These are phyloP conservation scores for Nakataea oryzae DNA, from an alignment of 2,329 filamentous ascomycete genomes.

Conservation along the genomic window DNA sequence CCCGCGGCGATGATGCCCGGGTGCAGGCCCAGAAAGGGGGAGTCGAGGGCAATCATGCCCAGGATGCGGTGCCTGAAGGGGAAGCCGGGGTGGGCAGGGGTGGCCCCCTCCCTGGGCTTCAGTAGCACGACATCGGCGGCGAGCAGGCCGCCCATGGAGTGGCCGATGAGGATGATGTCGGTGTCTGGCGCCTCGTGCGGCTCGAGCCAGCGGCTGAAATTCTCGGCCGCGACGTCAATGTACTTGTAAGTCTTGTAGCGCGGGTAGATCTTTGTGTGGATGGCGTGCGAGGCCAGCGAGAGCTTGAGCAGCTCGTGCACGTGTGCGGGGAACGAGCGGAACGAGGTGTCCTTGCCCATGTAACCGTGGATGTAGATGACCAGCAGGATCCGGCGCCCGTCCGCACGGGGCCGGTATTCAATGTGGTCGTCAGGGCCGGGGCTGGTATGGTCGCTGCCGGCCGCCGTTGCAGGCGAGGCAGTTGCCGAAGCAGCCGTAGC, in stretches of 20 bases:
- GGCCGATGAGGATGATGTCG: slow-evolving; percentile 74
- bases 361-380: slow-evolving; percentile 85
- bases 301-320: slow-evolving; percentile 65
- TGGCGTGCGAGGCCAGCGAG: slow-evolving; percentile 59
- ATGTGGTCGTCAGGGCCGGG: background rate
- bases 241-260: slow-evolving; percentile 66
- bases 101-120: background rate
- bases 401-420: background rate
- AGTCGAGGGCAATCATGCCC: slow-evolving; percentile 74
- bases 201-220: slow-evolving; percentile 72
- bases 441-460: too few species aligned
- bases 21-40: slow-evolving; percentile 80
- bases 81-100: slow-evolving; percentile 6
- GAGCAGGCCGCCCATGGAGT: slow-evolving; percentile 83
- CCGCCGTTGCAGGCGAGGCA: too few species aligned
- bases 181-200: slow-evolving; percentile 66
- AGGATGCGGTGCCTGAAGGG: slow-evolving; percentile 65
- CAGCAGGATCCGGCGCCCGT: slow-evolving; percentile 44
- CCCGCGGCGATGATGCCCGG: slow-evolving; percentile 79
- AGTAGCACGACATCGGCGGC: slow-evolving; percentile 69
- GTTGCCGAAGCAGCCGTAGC: background rate
- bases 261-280: slow-evolving; percentile 81
- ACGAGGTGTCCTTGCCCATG: slow-evolving; percentile 79
- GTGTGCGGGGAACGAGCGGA: slow-evolving; percentile 79
- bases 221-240: slow-evolving; percentile 64